Evolutionary conservation across 176 grass and related monocot genomes (phyloP), one percentile per base, ranked within the genome.

Genomic region (Bothriochloa decipiens): DNA sequence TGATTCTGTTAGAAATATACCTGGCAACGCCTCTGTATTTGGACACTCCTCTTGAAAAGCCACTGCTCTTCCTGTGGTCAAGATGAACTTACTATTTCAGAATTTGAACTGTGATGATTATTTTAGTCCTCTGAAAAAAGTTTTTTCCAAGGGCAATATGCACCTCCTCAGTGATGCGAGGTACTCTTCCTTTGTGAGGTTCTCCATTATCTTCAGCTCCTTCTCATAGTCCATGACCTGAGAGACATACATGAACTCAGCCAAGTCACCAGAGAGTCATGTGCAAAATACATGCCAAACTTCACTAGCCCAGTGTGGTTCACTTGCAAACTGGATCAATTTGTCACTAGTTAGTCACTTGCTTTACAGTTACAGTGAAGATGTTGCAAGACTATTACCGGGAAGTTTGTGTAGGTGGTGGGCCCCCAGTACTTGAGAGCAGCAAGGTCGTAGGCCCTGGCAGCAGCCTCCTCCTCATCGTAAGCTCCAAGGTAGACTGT

Each of bases 11-110:
- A 3, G 29, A 57, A 67, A 49, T 16, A 7, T 86, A 93, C 92
- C 92, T 94, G 10, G 92, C 92, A 10, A 94, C 92, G 0, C 92
- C 92, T 35, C 92, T 57, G 86, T 94, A 94, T 66, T 94, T 94
- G 74, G 92, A 94, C 3, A 94, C 85, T 6, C 87, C 92, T 86
- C 89, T 89, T 23, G 89, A 92, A 41, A 92, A 91, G 36, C 92
- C 92, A 69, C 83, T 94, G 79, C 92, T 94, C 85, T 90, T 92
- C 77, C 92, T 94, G 83, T 11, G n/a, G 64, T 58, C 33, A 37
- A 57, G 47, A 32, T 14, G 70, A 33, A 49, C n/a, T 52, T 79
- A n/a, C n/a, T n/a, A 6, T 63, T 16, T 13, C 14, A 63, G 62
- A 23, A 57, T 33, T 18, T 26, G 5, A 43, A 25, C 1, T 29